phyloP scores from a whole-genome alignment of 805 yeast genomes.

The Lachancea meyersii region DNA sequence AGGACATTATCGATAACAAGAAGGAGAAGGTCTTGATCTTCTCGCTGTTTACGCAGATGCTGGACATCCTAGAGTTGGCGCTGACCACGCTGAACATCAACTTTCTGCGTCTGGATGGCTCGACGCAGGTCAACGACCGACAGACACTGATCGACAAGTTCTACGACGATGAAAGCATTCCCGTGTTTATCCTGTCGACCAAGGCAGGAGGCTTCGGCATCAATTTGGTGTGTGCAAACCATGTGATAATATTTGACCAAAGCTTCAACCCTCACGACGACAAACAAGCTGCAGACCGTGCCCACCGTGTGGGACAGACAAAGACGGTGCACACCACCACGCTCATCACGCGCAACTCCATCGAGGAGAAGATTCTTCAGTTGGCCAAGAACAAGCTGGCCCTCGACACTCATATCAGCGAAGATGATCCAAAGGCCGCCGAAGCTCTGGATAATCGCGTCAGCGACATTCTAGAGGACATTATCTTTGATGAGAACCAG shows the following conservation, averaged over 20 bases:
- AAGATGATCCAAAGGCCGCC: constrained; percentile 36
- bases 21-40: constrained; percentile 72
- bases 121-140: constrained; percentile 85
- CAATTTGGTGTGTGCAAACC: constrained; percentile 90
- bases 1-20: constrained; percentile 42
- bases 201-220: constrained; percentile 99
- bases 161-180: constrained; percentile 73
- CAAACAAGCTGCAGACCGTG: constrained; percentile 97
- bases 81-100: constrained; percentile 57
- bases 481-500: constrained; percentile 24
- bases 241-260: constrained; percentile 86
- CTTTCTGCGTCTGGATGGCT: constrained; percentile 87
- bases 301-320: constrained; percentile 94
- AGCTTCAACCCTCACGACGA: constrained; percentile 98
- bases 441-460: constrained; percentile 45
- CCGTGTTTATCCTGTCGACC: constrained; percentile 83
- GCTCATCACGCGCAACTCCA: constrained; percentile 63
- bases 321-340: constrained; percentile 75
- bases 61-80: constrained; percentile 79
- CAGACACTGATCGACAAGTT: constrained; percentile 88
- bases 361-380: constrained; percentile 83
- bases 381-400: constrained; percentile 88
- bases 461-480: constrained; percentile 41
- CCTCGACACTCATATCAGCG: constrained; percentile 54
- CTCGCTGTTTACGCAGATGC: constrained; percentile 86